Base-by-base conservation (phyloP, 768 basidiomycete species). In the Grammothele lineata region DNA sequence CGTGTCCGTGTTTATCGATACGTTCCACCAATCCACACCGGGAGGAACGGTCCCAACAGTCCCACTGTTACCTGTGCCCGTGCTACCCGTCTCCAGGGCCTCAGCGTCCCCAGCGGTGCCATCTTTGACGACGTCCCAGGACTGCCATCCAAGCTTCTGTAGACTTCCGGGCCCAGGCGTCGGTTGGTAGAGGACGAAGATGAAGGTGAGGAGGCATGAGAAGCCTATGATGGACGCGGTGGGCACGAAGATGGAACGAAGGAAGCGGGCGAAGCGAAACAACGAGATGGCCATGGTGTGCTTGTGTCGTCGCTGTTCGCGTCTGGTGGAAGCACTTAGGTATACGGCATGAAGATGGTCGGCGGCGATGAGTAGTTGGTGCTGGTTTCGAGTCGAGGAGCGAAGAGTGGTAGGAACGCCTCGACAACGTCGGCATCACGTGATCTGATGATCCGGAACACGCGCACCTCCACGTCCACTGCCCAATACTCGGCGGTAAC, bases 131-230 rank as follows among this genome's bases (percentile, higher is more conserved):
- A 76, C 59, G 36, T 88, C 92, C 89, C 89, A 95, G 6, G 85
- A 75, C 58, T 94, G 92, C 92, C 92, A 94, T 23, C 91, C 91
- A 17, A 96, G 70, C 37, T 78, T 75, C 58, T 91, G 87, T 12
- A 74, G 62, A 12, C 74, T 62, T 1, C 87, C 87, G 15, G 87
- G 87, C 3, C 87, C 87, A 2, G 73, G 72, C 9, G 76, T 78
- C 3, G 87, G 88, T 61, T 90, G 87, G 58, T 91, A 86, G 25
- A 95, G 80, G 18, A 92, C 70, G 59, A 91, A 89, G 26, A 89
- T 67, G 61, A 83, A 86, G 2, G 81, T 78, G 44, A 94, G 83
- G 35, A 90, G 71, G 47, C 75, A 76, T 14, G 80, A 80, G 67
- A 95, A 87, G 11, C 75, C 72, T 37, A 87, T 59, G 54, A 87